A percentile compares a stretch with the other conserved stretches of the same genome.
These are phyloP conservation scores for Fusarium sp. DNA, from an alignment of 2,329 filamentous ascomycete species.

Conservation along the genomic window DNA sequence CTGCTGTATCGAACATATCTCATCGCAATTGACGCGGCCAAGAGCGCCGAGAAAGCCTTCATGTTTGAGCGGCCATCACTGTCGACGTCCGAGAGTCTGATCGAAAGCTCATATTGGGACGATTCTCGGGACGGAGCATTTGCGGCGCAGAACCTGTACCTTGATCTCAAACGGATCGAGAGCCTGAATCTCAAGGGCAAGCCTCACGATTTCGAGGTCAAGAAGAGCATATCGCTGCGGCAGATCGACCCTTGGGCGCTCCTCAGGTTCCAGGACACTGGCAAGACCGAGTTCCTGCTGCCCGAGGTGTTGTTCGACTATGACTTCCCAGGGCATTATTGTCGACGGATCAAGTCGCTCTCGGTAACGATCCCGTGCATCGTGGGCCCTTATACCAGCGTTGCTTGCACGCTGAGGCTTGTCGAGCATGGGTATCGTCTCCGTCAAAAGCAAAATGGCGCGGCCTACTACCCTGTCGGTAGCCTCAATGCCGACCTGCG, in stretches of 20 bases:
- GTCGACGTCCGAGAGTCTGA: background rate
- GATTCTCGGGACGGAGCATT: background rate
- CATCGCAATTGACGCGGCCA: no score
- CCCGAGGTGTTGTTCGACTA: constrained; percentile 50
- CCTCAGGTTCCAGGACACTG: background rate
- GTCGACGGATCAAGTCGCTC: constrained; percentile 48
- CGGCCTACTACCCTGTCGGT: no score
- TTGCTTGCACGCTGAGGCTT: constrained; percentile 40
- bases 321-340: constrained; percentile 53
- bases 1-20: no score
- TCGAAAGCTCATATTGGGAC: background rate
- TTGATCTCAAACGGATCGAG: constrained; percentile 7
- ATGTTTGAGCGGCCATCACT: background rate
- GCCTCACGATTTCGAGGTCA: constrained; percentile 5
- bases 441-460: no score
- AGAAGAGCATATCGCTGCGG: constrained; percentile 9
- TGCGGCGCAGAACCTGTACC: background rate
- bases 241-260: background rate
- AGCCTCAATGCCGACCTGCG: no score
- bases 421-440: background rate
- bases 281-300: background rate
- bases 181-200: no score
- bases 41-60: no score
- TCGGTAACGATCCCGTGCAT: constrained; percentile 47
- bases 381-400: constrained; percentile 43